Conservation (phyloP, 768 basidiomycete genomes). For the Boletus pseudopeckii region DNA sequence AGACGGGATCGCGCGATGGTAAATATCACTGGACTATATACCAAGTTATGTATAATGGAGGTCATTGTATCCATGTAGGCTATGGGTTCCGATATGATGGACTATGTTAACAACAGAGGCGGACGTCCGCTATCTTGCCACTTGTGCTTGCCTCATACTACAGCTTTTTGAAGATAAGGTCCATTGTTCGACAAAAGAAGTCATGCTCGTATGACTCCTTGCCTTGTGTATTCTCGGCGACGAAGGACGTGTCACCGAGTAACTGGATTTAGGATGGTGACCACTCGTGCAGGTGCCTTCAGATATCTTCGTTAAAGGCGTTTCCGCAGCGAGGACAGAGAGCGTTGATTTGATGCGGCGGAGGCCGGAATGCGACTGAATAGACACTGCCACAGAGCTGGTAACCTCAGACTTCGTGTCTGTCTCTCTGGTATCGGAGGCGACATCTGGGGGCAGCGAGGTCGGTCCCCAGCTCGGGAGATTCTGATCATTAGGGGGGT, state of each 20-base stretch:
- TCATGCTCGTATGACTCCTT: constrained; percentile 55
- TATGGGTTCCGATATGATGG: not conserved
- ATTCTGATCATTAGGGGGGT: constrained; percentile 34
- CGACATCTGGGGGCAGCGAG: not conserved
- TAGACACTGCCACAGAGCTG: constrained; percentile 4
- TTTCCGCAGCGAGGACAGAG: constrained; percentile 24
- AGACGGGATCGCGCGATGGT: constrained; percentile 4
- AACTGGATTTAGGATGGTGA: constrained; percentile 14
- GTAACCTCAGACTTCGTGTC: constrained; percentile 4
- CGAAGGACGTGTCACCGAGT: constrained; percentile 36
- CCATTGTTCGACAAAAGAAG: constrained; percentile 60
- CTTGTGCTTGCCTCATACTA: constrained; percentile 37
- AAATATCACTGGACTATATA: constrained; percentile 13
- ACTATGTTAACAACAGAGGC: not conserved
- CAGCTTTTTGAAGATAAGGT: constrained; percentile 58
- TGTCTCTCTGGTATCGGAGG: not conserved
- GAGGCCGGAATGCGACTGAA: constrained; percentile 17
- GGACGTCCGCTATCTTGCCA: constrained; percentile 4
- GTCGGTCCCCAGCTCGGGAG: constrained; percentile 52
- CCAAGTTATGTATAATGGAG: constrained; percentile 8
- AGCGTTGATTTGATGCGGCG: constrained; percentile 32
- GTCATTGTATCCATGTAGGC: constrained; percentile 5
- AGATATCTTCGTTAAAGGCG: constrained; percentile 10
- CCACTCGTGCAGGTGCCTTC: constrained; percentile 2
- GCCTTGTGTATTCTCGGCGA: constrained; percentile 47